Evolutionary conservation across 2,329 filamentous ascomycete genomes (phyloP).

Genomic region (Nemania sp.): DNA sequence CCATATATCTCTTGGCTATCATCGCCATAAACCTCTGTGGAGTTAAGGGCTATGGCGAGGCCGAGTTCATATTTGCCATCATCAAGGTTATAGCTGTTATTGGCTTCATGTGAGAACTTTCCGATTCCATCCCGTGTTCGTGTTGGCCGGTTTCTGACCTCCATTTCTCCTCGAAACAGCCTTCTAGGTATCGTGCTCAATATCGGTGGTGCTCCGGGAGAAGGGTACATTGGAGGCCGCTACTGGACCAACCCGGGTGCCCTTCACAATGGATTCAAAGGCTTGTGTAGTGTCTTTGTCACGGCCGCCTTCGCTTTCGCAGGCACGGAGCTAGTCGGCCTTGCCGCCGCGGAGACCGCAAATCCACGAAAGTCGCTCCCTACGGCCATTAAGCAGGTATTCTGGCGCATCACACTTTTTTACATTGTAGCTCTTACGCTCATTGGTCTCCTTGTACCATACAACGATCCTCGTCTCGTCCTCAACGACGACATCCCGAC

Average conservation of each 20-base stretch:
- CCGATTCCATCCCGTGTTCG: not conserved
- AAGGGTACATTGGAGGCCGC: slow-evolving; percentile 77
- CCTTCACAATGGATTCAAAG: slow-evolving; percentile 82
- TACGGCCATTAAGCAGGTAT: slow-evolving; percentile 88
- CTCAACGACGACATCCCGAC: slow-evolving; percentile 58
- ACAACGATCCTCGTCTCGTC: slow-evolving; percentile 67
- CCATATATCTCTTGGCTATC: slow-evolving; percentile 78
- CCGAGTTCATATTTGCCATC: slow-evolving; percentile 84
- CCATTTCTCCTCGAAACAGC: slow-evolving; percentile 47
- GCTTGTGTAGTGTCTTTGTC: slow-evolving; percentile 78
- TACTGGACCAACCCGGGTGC: slow-evolving; percentile 84
- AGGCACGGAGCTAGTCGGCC: slow-evolving; percentile 75
- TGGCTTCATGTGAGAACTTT: slow-evolving; percentile 74
- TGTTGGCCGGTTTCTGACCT: slow-evolving; percentile 6
- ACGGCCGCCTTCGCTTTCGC: slow-evolving; percentile 77
- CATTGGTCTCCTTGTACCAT: slow-evolving; percentile 81
- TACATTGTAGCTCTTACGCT: slow-evolving; percentile 83
- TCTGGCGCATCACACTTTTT: slow-evolving; percentile 91
- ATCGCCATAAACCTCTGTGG: slow-evolving; percentile 85
- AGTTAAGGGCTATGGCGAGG: slow-evolving; percentile 86
- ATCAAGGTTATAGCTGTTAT: slow-evolving; percentile 86
- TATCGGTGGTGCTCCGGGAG: slow-evolving; percentile 74
- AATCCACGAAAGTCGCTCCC: slow-evolving; percentile 82
- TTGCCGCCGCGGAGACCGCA: slow-evolving; percentile 77
- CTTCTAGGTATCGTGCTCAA: slow-evolving; percentile 86